phyloP scores from a whole-genome alignment of 2,329 filamentous ascomycete genomes.

The Huntiella omanensis region DNA sequence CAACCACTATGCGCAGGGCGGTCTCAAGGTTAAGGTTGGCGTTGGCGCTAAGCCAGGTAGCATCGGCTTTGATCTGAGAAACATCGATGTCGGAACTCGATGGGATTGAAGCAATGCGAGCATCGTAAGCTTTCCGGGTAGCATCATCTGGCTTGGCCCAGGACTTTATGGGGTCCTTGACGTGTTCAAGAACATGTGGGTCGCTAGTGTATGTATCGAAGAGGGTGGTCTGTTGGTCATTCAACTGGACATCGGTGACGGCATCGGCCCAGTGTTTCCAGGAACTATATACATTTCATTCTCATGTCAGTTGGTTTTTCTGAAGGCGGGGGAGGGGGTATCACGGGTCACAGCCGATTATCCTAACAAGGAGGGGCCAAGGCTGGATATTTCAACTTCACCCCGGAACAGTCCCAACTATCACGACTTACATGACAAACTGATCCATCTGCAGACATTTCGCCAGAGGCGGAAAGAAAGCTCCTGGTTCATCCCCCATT shows the following conservation, averaged over 20 bases:
- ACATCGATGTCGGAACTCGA: conserved; percentile 54
- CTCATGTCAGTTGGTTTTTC: conserved; percentile 9
- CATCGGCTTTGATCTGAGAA: conserved; percentile 65
- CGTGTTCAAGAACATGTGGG: conserved; percentile 44
- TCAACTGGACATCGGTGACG: conserved; percentile 35
- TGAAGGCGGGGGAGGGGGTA: not conserved
- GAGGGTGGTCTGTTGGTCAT: conserved; percentile 31
- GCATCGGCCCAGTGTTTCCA: conserved; percentile 42
- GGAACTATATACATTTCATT: conserved; percentile 26
- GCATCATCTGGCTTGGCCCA: conserved; percentile 44
- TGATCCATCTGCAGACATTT: conserved; percentile 67
- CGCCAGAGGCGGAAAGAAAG: conserved; percentile 68
- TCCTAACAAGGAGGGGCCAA: too few relatives aligned
- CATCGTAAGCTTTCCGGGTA: conserved; percentile 57
- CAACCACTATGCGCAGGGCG: conserved; percentile 58
- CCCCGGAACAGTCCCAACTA: too few relatives aligned
- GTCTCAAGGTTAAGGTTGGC: conserved; percentile 62
- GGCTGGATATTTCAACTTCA: too few relatives aligned
- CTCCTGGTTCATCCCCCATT: too few relatives aligned
- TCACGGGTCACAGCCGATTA: too few relatives aligned
- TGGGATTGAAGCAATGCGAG: conserved; percentile 73
- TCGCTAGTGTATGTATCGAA: conserved; percentile 55
- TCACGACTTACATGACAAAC: conserved; percentile 51
- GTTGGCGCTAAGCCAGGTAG: conserved; percentile 67
- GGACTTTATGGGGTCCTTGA: conserved; percentile 48